Evolutionary conservation across 768 basidiomycete genomes (phyloP).

Genomic region (Auricularia heimuer): DNA sequence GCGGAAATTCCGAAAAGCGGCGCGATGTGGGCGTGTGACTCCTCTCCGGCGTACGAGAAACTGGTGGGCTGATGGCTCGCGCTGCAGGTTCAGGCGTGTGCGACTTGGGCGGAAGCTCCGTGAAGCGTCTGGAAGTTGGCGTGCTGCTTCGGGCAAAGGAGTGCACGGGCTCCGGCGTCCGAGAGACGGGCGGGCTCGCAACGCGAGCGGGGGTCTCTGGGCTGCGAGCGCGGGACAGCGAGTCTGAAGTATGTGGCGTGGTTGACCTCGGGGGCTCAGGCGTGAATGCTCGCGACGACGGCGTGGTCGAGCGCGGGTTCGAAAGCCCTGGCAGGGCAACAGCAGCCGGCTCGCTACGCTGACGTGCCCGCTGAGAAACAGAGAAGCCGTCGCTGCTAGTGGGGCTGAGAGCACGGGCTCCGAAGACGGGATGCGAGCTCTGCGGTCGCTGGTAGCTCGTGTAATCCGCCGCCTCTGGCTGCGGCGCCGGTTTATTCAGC

Average conservation of each 20-base stretch:
- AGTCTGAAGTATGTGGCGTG: neutral
- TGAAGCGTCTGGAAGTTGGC: neutral
- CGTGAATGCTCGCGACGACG: neutral
- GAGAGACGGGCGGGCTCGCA: neutral
- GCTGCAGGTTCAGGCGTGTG: neutral
- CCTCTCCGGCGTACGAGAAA: neutral
- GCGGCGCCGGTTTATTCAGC: conserved; percentile 62
- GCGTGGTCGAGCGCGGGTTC: conserved; percentile 2
- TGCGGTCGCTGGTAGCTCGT: conserved; percentile 45
- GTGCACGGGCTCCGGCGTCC: neutral
- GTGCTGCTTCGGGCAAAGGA: neutral
- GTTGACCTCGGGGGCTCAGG: neutral
- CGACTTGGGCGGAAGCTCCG: neutral
- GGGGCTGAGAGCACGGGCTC: conserved; percentile 15
- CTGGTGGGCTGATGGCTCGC: neutral
- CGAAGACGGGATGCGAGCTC: conserved; percentile 66
- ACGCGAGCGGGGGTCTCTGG: neutral
- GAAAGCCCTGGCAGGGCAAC: conserved; percentile 70
- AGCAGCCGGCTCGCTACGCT: conserved; percentile 35
- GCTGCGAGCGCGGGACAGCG: neutral
- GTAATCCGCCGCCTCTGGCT: conserved; percentile 54
- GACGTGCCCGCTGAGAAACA: neutral
- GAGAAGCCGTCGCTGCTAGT: neutral
- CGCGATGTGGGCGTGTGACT: no score
- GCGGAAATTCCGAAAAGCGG: no score